Evolutionary conservation across 306 rosid genomes (phyloP), one percentile per base, ranked within the genome.

Genomic region (Quercus rubra): DNA sequence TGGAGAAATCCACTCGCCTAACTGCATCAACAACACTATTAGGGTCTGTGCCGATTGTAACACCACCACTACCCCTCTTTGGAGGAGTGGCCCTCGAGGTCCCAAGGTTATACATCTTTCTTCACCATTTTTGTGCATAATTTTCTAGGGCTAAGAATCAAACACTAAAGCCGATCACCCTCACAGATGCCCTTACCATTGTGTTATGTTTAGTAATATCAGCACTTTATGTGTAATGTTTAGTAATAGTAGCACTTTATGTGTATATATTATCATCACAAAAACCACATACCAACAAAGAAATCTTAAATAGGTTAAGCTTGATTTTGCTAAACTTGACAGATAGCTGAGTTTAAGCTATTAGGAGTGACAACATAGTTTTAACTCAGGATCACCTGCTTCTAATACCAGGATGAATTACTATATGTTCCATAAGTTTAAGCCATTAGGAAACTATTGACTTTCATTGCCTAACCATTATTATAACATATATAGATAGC

Each of bases 31-130:
- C 83, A 74, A 68, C 38, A 73, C 70, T 17, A 73, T 73, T 88
- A 91, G 98, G 97, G 97, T 91, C 92, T 94, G 98, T 68, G 79
- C 90, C 6, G 97, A 92, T 19, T 94, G 98, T 74, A 84, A 84
- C 75, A 92, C 98, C 30, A 91, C 79, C 76, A 82, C 79, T 70
- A 94, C 97, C 83, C 97, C 98, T 70, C 98, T 94, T 68, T 94
- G 97, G 98, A 87, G 97, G 70, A 89, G 97, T 85, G 98, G 98
- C 82, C 98, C 98, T 81, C 86, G 78, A 75, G 98, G 97, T 74
- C 98, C 98, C 68, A 94, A 92, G 98, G 98, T 94, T 10, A 62
- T 72, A 23, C n/a, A 61, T 31, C 11, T 31, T 68, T 6, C 12
- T 9, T 31, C 5, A 49, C 1, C 17, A 49, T 49, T 49, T 49